A percentile compares a stretch with the other conserved stretches of the same genome.
Evolutionary conservation across 176 grass and related monocot genomes (phyloP).

Genomic region (bread wheat (Triticum aestivum)): IWGSC_CS_RefSeq_v2.1 NC_057800.1:460187609-460188108

Average conservation of each 20-base stretch:
- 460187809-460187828: conserved; percentile 40
- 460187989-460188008: conserved; percentile 76
- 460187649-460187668: conserved; percentile 80
- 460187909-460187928: conserved; percentile 58
- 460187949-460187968: conserved; percentile 34
- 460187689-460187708: conserved; percentile 55
- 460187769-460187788: conserved; percentile 64
- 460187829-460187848: conserved; percentile 38
- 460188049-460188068: conserved; percentile 20
- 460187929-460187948: conserved; percentile 76
- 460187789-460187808: conserved; percentile 33
- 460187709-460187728: conserved; percentile 38
- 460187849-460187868: conserved; percentile 79
- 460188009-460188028: conserved; percentile 43
- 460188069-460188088: background rate
- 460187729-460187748: conserved; percentile 78
- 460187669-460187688: conserved; percentile 53
- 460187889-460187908: conserved; percentile 39
- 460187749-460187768: conserved; percentile 44
- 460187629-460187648: conserved; percentile 55
- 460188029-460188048: conserved; percentile 54
- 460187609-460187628: conserved; percentile 22
- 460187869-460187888: conserved; percentile 39
- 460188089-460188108: conserved; percentile 22
- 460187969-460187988: conserved; percentile 60